Evolutionary conservation across 2,329 filamentous ascomycete species (phyloP).

Genomic region (Aspergillus unguis): DNA sequence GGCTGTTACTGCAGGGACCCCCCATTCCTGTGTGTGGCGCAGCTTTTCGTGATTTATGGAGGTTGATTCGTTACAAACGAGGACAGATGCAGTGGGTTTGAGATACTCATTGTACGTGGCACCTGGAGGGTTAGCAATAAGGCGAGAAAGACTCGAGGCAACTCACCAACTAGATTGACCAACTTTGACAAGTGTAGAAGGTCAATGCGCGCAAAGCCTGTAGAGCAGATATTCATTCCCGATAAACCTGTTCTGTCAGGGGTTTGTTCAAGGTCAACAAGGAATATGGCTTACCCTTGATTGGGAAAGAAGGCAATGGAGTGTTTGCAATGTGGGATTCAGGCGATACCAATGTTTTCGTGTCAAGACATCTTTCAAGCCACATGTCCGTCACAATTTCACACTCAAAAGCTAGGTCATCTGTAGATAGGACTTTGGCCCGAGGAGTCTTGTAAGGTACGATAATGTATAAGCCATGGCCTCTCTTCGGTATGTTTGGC

Average conservation of each 20-base stretch:
- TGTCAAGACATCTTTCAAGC: constrained; percentile 81
- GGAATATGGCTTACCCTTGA: constrained; percentile 46
- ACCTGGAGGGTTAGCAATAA: constrained; percentile 44
- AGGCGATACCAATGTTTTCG: constrained; percentile 68
- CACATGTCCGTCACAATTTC: constrained; percentile 81
- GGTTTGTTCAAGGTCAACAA: not conserved
- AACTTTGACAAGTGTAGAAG: constrained; percentile 78
- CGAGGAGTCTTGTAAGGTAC: constrained; percentile 38
- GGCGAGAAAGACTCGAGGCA: not conserved
- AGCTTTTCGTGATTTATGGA: constrained; percentile 68
- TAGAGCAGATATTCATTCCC: constrained; percentile 70
- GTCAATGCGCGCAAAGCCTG: constrained; percentile 79
- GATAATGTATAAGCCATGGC: constrained; percentile 37
- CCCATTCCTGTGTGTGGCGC: constrained; percentile 68
- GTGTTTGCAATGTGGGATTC: constrained; percentile 68
- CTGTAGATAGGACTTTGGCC: constrained; percentile 35
- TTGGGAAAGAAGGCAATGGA: constrained; percentile 69
- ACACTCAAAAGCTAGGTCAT: constrained; percentile 42
- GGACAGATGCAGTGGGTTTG: constrained; percentile 65
- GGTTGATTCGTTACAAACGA: constrained; percentile 64
- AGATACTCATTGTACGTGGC: constrained; percentile 78
- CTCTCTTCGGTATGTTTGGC: constrained; percentile 33
- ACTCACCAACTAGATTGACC: constrained; percentile 66
- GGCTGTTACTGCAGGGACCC: constrained; percentile 74
- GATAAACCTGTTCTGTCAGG: constrained; percentile 55